Conservation (phyloP, 305 asterid genomes). For the Ilex paraguariensis region DNA sequence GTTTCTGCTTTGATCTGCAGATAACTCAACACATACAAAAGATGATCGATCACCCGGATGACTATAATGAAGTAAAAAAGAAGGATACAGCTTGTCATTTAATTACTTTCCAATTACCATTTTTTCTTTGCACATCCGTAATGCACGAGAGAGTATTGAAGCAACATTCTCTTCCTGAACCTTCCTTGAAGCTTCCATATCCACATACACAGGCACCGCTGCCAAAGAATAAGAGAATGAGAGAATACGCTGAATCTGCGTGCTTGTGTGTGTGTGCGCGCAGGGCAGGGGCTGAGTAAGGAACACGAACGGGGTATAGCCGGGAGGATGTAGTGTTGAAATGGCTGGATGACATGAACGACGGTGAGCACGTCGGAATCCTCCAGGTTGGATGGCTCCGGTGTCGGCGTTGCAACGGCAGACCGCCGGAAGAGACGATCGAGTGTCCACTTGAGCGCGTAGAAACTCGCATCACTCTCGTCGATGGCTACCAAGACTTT, state of each 20-base stretch:
- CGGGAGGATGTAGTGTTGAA: constrained; percentile 50
- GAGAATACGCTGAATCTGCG: no score
- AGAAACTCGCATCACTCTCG: constrained; percentile 56
- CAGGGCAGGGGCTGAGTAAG: no score
- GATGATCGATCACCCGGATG: no score
- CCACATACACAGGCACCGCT: no score
- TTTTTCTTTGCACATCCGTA: constrained; percentile 40
- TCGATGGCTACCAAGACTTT: constrained; percentile 56
- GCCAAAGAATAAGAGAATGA: no score
- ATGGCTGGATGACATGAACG: constrained; percentile 45
- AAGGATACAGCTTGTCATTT: no score
- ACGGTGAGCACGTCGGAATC: constrained; percentile 27
- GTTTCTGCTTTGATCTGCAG: constrained; percentile 53
- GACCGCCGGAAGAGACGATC: constrained; percentile 24
- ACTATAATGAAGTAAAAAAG: no score
- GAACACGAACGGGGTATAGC: constrained; percentile 47
- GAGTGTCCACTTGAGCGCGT: constrained; percentile 57
- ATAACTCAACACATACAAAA: no score
- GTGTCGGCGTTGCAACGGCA: background rate
- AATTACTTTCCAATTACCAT: constrained; percentile 27
- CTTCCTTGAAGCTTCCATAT: constrained; percentile 38
- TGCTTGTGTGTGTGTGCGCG: no score
- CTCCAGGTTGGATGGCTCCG: background rate
- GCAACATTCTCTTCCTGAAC: constrained; percentile 48
- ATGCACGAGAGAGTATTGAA: constrained; percentile 41